A percentile compares a stretch with the other conserved stretches of the same genome.
phyloP scores from a whole-genome alignment of 768 basidiomycete genomes.

The Leccinellum rugosiceps region DNA sequence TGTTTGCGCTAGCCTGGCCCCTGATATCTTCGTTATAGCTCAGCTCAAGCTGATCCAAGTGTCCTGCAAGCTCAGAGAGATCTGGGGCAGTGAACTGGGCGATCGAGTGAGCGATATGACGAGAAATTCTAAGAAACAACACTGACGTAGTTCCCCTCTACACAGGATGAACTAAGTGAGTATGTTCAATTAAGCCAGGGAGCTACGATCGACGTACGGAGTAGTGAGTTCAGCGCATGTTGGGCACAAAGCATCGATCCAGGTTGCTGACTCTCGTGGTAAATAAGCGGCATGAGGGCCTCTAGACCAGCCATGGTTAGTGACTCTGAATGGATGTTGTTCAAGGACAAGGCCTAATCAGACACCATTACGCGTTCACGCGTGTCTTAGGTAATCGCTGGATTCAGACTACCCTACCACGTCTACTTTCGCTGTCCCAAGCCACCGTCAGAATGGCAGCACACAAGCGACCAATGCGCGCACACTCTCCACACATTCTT shows the following conservation, averaged over 20 bases:
- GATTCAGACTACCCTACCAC: slow-evolving; percentile 7
- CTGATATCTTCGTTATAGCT: slow-evolving; percentile 49
- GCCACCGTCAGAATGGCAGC: slow-evolving; percentile 19
- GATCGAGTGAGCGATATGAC: slow-evolving; percentile 13
- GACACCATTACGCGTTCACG: slow-evolving; percentile 28
- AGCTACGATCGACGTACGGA: slow-evolving; percentile 52
- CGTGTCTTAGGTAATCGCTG: slow-evolving; percentile 29
- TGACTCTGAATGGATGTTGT: slow-evolving; percentile 14
- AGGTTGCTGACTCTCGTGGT: slow-evolving; percentile 74
- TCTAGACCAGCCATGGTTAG: slow-evolving; percentile 57
- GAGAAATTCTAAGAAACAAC: neutral
- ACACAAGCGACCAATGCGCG: slow-evolving; percentile 10
- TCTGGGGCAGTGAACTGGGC: slow-evolving; percentile 74
- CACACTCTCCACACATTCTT: slow-evolving; percentile 3
- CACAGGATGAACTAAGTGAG: slow-evolving; percentile 5
- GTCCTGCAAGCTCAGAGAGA: slow-evolving; percentile 69
- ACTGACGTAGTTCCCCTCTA: slow-evolving; percentile 52
- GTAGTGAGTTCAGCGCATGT: slow-evolving; percentile 76
- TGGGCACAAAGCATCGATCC: slow-evolving; percentile 88
- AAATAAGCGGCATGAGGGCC: slow-evolving; percentile 52
- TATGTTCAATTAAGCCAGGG: slow-evolving; percentile 40
- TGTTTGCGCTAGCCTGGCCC: slow-evolving; percentile 60
- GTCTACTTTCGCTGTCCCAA: neutral
- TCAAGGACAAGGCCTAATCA: slow-evolving; percentile 17
- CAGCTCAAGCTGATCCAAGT: slow-evolving; percentile 64